phyloP scores from a whole-genome alignment of 2,329 filamentous ascomycete genomes.

The Magnaporthiopsis incrustans region DNA sequence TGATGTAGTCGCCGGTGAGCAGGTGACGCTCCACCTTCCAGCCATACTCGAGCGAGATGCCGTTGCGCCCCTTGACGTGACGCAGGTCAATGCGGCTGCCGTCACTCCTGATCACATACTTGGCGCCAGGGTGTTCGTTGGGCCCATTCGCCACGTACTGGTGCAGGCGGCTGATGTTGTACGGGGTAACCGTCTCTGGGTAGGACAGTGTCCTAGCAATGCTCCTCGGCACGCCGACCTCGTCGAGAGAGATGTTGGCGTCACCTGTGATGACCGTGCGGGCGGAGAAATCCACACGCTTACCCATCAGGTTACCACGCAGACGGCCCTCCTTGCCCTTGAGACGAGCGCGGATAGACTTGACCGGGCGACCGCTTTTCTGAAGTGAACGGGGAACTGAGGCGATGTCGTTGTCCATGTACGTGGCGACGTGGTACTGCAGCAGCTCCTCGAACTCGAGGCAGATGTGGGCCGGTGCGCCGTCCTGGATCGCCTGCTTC shows the following conservation, averaged over 20 bases:
- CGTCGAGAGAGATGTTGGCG: slow-evolving; percentile 89
- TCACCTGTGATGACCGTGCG: slow-evolving; percentile 99
- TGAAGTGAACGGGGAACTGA: slow-evolving; percentile 90
- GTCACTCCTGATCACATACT: slow-evolving; percentile 91
- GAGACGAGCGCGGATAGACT: slow-evolving; percentile 90
- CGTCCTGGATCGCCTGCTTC: slow-evolving; percentile 80
- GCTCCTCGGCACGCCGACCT: slow-evolving; percentile 91
- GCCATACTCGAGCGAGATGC: slow-evolving; percentile 84
- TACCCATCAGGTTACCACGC: slow-evolving; percentile 98
- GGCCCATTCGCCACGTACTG: slow-evolving; percentile 87
- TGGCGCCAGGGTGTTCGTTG: slow-evolving; percentile 89
- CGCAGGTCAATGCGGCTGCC: slow-evolving; percentile 92
- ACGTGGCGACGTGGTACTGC: slow-evolving; percentile 96
- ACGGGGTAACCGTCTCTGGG: slow-evolving; percentile 92
- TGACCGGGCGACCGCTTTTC: slow-evolving; percentile 93
- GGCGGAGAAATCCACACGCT: slow-evolving; percentile 97
- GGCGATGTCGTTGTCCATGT: slow-evolving; percentile 99
- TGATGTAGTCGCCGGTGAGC: slow-evolving; percentile 92
- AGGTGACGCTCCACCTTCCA: slow-evolving; percentile 99
- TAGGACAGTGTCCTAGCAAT: slow-evolving; percentile 93
- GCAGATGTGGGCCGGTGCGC: slow-evolving; percentile 83
- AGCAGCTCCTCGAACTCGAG: slow-evolving; percentile 85
- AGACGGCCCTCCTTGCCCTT: slow-evolving; percentile 99
- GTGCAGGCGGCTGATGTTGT: slow-evolving; percentile 92
- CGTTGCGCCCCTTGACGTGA: slow-evolving; percentile 80